Percentiles rank a stretch among this genome's conserved stretches.
These are phyloP conservation scores for Usnea hakonensis DNA, from an alignment of 495 filamentous ascomycete species.

Conservation along the genomic window DNA sequence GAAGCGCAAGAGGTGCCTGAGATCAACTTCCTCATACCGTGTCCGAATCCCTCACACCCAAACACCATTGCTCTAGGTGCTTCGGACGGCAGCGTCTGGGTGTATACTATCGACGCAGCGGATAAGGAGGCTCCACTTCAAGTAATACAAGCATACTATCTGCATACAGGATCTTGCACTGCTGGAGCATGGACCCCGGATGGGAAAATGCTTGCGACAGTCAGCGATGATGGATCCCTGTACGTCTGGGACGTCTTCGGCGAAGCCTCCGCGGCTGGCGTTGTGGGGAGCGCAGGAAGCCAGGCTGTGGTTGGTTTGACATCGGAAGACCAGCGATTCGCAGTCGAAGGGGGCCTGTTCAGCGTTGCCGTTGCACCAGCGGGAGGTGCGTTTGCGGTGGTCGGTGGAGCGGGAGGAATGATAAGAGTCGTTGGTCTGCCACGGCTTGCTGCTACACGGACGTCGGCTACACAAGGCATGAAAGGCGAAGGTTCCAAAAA, in stretches of 20 bases:
- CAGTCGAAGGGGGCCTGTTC: constrained; percentile 84
- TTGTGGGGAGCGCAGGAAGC: constrained; percentile 58
- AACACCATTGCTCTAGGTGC: constrained; percentile 89
- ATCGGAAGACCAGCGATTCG: constrained; percentile 76
- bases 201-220: constrained; percentile 81
- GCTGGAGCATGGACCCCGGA: constrained; percentile 88
- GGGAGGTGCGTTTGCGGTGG: constrained; percentile 68
- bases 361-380: constrained; percentile 74
- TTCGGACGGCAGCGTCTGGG: constrained; percentile 91
- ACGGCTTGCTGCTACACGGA: constrained; percentile 40
- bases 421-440: constrained; percentile 81
- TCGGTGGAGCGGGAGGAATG: constrained; percentile 78
- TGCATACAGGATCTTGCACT: constrained; percentile 79
- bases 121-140: constrained; percentile 56
- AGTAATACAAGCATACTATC: constrained; percentile 83
- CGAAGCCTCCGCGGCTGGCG: constrained; percentile 64
- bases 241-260: constrained; percentile 93
- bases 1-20: constrained; percentile 82
- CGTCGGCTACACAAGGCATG: constrained; percentile 29
- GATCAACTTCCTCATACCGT: constrained; percentile 82
- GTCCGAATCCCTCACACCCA: constrained; percentile 57
- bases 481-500: constrained; percentile 38
- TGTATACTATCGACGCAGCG: constrained; percentile 69
- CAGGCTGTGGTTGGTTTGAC: constrained; percentile 76
- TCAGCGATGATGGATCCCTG: constrained; percentile 79